Evolutionary conservation across 768 basidiomycete species (phyloP).

Genomic region (Tephrocybe rancida): DNA sequence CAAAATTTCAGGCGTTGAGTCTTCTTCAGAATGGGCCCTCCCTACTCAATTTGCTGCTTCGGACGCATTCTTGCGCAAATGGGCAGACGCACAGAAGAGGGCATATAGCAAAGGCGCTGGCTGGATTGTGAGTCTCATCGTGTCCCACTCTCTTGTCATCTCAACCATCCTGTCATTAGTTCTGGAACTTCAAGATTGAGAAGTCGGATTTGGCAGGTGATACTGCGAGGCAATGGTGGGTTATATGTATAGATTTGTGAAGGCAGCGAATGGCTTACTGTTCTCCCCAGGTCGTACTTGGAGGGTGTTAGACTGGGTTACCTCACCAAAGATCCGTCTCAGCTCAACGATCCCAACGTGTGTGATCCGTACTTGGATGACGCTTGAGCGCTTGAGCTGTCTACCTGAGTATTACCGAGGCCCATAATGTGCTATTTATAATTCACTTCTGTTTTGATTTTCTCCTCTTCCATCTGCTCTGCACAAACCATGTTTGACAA

Average conservation of each 20-base stretch:
- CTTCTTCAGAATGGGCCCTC: conserved; percentile 46
- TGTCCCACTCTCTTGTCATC: not conserved
- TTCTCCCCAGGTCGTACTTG: conserved; percentile 62
- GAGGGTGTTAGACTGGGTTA: conserved; percentile 61
- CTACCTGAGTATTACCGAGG: no score
- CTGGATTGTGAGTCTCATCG: conserved; percentile 59
- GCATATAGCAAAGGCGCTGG: conserved; percentile 61
- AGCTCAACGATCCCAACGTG: conserved; percentile 58
- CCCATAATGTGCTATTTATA: no score
- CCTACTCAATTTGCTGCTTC: conserved; percentile 66
- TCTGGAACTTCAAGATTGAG: conserved; percentile 80
- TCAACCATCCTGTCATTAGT: conserved; percentile 23
- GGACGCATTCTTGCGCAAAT: conserved; percentile 60
- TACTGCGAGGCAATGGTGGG: conserved; percentile 67
- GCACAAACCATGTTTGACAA: no score
- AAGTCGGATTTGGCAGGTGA: conserved; percentile 50
- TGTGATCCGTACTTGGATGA: conserved; percentile 52
- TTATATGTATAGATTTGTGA: not conserved
- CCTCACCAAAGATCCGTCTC: conserved; percentile 64
- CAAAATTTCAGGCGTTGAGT: not conserved
- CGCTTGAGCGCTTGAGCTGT: not conserved
- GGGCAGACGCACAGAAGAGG: conserved; percentile 79
- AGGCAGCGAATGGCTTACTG: not conserved
- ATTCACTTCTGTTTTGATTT: no score
- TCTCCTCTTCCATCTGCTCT: no score